Evolutionary conservation across 352 stramenopile genomes (phyloP).

Genomic region (Phytopythium chamaehyphon): DNA sequence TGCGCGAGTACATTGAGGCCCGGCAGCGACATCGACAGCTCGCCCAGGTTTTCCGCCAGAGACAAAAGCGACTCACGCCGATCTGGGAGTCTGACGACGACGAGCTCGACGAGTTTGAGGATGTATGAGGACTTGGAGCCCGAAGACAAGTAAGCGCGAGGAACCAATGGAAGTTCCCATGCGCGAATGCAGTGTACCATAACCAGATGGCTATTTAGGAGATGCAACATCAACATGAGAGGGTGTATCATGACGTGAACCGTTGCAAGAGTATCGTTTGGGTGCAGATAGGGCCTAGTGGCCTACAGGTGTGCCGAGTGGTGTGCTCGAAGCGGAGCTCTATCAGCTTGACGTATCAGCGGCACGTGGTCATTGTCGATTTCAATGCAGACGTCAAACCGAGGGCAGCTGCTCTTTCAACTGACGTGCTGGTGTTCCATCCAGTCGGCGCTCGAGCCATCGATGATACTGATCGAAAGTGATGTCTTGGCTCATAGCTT

Average conservation of each 20-base stretch:
- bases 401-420: too few relatives aligned
- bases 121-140: background rate
- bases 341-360: too few relatives aligned
- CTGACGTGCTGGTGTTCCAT: slow-evolving; percentile 8
- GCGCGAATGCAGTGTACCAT: too few relatives aligned
- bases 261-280: too few relatives aligned
- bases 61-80: slow-evolving; percentile 32
- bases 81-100: slow-evolving; percentile 36
- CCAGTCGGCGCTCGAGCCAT: slow-evolving; percentile 44
- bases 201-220: too few relatives aligned
- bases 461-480: slow-evolving; percentile 55
- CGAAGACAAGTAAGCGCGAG: background rate
- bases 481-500: slow-evolving; percentile 40
- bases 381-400: too few relatives aligned
- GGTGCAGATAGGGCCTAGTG: too few relatives aligned
- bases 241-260: too few relatives aligned
- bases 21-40: slow-evolving; percentile 33
- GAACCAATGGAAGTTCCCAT: slow-evolving; percentile 2
- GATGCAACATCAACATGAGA: too few relatives aligned
- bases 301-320: too few relatives aligned
- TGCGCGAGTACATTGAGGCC: slow-evolving; percentile 41
- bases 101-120: slow-evolving; percentile 7
- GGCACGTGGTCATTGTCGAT: too few relatives aligned
- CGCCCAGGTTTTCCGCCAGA: slow-evolving; percentile 31
- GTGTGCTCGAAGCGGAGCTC: too few relatives aligned